Percentiles rank a stretch among this genome's conserved stretches.
phyloP scores from a whole-genome alignment of 2,329 filamentous ascomycete species.

The Ascochyta clinopodiicola region DNA sequence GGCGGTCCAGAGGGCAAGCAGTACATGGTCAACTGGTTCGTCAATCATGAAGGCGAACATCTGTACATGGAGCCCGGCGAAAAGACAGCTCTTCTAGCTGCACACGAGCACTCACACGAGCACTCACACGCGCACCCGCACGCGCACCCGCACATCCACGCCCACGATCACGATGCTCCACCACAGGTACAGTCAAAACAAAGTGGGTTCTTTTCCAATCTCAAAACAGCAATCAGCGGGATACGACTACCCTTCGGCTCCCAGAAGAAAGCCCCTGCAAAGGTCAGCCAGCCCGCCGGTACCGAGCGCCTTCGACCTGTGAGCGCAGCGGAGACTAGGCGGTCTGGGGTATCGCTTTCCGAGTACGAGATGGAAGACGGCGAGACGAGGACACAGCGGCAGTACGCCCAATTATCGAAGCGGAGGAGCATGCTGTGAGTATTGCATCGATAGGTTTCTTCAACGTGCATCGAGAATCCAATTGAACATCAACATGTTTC shows the following conservation, averaged over 20 bases:
- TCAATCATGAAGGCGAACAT: conserved; percentile 58
- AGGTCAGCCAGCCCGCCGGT: conserved; percentile 16
- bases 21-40: conserved; percentile 55
- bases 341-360: conserved; percentile 4
- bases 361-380: conserved; percentile 46
- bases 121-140: conserved; percentile 18
- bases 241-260: background rate
- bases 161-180: conserved; percentile 1
- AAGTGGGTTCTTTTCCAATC: conserved; percentile 3
- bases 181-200: background rate
- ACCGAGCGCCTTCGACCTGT: conserved; percentile 25
- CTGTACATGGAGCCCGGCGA: conserved; percentile 59
- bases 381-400: conserved; percentile 37
- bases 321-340: conserved; percentile 26
- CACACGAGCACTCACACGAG: conserved; percentile 13
- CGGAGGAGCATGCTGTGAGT: conserved; percentile 46
- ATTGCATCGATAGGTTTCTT: background rate
- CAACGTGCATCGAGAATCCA: too few species aligned
- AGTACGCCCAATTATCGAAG: conserved; percentile 47
- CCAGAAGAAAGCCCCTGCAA: background rate
- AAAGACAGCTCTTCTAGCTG: conserved; percentile 29
- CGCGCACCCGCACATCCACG: conserved; percentile 7
- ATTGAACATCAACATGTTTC: too few species aligned
- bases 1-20: conserved; percentile 61
- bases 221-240: conserved; percentile 11